Evolutionary conservation across 2,329 filamentous ascomycete genomes (phyloP).

Genomic region (Exophiala sp.): DNA sequence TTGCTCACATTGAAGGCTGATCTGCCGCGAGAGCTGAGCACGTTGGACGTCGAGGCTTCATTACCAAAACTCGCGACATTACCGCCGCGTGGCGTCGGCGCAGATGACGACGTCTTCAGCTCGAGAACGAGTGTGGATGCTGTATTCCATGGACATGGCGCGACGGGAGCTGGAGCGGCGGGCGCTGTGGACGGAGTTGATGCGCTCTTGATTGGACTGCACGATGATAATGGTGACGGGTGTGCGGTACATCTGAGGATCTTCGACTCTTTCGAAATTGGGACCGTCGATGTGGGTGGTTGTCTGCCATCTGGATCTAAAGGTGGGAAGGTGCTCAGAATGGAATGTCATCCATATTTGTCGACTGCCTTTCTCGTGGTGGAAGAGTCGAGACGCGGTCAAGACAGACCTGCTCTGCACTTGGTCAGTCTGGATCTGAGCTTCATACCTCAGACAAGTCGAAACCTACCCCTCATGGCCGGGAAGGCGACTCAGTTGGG

Average conservation of each 20-base stretch:
- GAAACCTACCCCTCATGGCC: constrained; percentile 75
- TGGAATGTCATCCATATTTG: constrained; percentile 68
- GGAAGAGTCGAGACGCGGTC: constrained; percentile 23
- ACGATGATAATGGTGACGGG: constrained; percentile 34
- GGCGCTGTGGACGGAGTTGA: constrained; percentile 40
- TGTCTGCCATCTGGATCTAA: constrained; percentile 41
- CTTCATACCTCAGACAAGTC: constrained; percentile 69
- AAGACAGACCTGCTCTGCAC: constrained; percentile 39
- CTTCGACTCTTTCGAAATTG: constrained; percentile 80
- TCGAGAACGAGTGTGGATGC: constrained; percentile 66
- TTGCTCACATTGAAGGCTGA: constrained; percentile 45
- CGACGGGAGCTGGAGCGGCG: neutral
- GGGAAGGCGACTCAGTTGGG: constrained; percentile 85
- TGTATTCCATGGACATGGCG: constrained; percentile 55
- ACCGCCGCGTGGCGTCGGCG: constrained; percentile 58
- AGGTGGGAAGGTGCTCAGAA: constrained; percentile 48
- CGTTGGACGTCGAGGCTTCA: constrained; percentile 69
- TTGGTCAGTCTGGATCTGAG: constrained; percentile 78
- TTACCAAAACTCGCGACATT: constrained; percentile 73
- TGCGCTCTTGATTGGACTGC: constrained; percentile 73
- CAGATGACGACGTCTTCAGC: constrained; percentile 61
- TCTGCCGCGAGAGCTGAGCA: constrained; percentile 67
- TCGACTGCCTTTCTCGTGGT: constrained; percentile 74
- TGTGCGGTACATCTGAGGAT: constrained; percentile 67
- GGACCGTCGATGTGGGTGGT: constrained; percentile 56